Evolutionary conservation across 1,284 basidiomycete species (phyloP).

Genomic region (Ganoderma leucocontextum): DNA sequence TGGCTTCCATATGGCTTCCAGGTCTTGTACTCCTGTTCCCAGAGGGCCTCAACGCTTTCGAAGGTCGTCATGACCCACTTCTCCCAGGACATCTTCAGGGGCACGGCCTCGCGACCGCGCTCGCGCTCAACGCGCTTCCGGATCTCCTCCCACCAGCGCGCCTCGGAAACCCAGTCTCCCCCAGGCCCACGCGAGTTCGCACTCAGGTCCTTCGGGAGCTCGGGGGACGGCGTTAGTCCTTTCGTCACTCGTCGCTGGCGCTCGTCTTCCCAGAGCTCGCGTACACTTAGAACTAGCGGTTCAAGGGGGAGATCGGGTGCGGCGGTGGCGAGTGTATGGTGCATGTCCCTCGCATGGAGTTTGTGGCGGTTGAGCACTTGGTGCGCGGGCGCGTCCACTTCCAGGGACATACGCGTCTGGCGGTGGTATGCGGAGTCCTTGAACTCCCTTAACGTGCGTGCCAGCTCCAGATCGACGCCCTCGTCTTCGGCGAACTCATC

Average conservation of each 20-base stretch:
- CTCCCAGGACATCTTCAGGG: conserved; percentile 53
- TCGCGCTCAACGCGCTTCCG: conserved; percentile 59
- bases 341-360: conserved; percentile 74
- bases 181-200: conserved; percentile 62
- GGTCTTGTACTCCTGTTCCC: conserved; percentile 64
- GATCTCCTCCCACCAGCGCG: conserved; percentile 75
- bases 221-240: conserved; percentile 75
- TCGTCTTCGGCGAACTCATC: conserved; percentile 35
- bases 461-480: conserved; percentile 6
- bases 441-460: conserved; percentile 38
- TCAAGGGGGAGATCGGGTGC: conserved; percentile 62
- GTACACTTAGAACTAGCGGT: conserved; percentile 87
- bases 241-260: conserved; percentile 69
- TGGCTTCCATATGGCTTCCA: conserved; percentile 57
- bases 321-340: conserved; percentile 76
- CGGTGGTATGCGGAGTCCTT: conserved; percentile 63
- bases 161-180: conserved; percentile 75
- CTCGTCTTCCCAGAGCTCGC: conserved; percentile 97
- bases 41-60: conserved; percentile 83
- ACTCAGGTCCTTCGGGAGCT: conserved; percentile 70
- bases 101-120: conserved; percentile 43
- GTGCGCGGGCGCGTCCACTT: conserved; percentile 84
- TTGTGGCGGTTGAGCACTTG: conserved; percentile 87
- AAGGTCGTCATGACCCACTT: conserved; percentile 88
- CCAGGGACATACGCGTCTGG: conserved; percentile 79